Conservation (phyloP, 139 green algal species). For the Microglena sp. region DNA sequence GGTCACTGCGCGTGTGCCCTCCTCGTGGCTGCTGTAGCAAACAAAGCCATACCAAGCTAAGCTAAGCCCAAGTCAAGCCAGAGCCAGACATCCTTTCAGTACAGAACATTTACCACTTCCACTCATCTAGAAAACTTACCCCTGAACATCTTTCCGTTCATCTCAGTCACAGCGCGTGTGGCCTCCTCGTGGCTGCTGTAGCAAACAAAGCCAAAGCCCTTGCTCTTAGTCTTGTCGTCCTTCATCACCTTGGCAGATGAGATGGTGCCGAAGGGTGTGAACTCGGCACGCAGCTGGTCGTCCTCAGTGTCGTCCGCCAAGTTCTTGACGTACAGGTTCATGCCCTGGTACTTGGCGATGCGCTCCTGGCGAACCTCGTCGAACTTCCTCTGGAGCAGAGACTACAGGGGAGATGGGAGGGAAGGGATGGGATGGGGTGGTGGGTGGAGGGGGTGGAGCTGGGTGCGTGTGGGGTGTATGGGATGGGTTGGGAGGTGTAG, state of each 20-base stretch:
- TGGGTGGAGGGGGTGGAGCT: too few relatives aligned
- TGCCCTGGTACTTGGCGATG: slow-evolving; percentile 68
- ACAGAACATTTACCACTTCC: too few relatives aligned
- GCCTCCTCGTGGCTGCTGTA: slow-evolving; percentile 76
- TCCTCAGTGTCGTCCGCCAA: slow-evolving; percentile 72
- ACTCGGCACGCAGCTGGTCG: slow-evolving; percentile 51
- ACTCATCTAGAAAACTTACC: too few relatives aligned
- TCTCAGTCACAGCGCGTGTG: slow-evolving; percentile 71
- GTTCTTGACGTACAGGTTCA: slow-evolving; percentile 95
- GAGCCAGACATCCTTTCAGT: too few relatives aligned
- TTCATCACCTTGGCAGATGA: slow-evolving; percentile 73
- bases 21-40: slow-evolving; percentile 74
- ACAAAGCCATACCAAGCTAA: slow-evolving; percentile 87
- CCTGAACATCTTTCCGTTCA: slow-evolving; percentile 71
- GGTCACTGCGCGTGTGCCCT: slow-evolving; percentile 73
- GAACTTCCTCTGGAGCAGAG: too few relatives aligned
- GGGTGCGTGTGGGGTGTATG: too few relatives aligned
- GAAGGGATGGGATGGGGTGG: too few relatives aligned
- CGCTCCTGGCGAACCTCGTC: slow-evolving; percentile 52
- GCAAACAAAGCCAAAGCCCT: slow-evolving; percentile 89
- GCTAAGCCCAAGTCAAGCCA: too few relatives aligned
- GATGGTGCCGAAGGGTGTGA: slow-evolving; percentile 69
- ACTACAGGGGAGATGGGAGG: too few relatives aligned
- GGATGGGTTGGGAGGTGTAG: too few relatives aligned
- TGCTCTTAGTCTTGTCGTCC: slow-evolving; percentile 60